phyloP scores from a whole-genome alignment of 2,329 filamentous ascomycete genomes.

The Pseudogymnoascus sp. region DNA sequence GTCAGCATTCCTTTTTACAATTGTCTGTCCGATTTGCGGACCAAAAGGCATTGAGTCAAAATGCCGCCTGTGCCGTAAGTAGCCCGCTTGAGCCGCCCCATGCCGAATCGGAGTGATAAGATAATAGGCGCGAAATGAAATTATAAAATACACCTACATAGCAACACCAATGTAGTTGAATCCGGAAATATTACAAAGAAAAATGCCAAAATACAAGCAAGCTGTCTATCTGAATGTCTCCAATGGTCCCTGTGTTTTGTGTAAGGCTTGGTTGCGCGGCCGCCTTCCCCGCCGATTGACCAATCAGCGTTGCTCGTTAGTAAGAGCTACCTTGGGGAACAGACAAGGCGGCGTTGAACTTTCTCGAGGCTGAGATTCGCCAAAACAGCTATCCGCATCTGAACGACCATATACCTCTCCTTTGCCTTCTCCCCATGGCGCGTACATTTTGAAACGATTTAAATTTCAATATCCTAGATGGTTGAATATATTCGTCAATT shows the following conservation, averaged over 20 bases:
- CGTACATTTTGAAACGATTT: not conserved
- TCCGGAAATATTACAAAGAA: not conserved
- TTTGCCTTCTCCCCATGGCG: not conserved
- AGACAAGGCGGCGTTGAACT: slow-evolving; percentile 1
- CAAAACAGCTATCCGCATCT: not conserved
- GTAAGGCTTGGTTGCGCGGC: not conserved
- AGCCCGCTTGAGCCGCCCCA: slow-evolving; percentile 4
- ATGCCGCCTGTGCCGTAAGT: not conserved
- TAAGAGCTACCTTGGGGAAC: slow-evolving; percentile 3
- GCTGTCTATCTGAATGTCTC: not conserved
- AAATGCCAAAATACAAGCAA: not conserved
- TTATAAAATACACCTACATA: not conserved
- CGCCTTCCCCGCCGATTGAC: not conserved
- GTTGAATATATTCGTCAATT: not conserved
- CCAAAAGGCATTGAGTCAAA: slow-evolving; percentile 3
- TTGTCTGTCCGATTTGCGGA: slow-evolving; percentile 2
- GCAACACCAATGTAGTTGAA: not conserved
- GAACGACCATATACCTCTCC: not conserved
- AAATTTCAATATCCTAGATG: not conserved
- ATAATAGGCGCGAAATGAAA: not conserved
- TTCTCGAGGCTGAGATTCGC: slow-evolving; percentile 5
- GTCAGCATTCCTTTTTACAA: not conserved
- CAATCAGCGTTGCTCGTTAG: slow-evolving; percentile 1
- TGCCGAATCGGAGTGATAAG: not conserved
- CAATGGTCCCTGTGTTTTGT: not conserved